Percentiles rank a stretch among this genome's conserved stretches.
Conservation (phyloP, 495 filamentous ascomycete genomes). For the Talaromyces borbonicus region DNA sequence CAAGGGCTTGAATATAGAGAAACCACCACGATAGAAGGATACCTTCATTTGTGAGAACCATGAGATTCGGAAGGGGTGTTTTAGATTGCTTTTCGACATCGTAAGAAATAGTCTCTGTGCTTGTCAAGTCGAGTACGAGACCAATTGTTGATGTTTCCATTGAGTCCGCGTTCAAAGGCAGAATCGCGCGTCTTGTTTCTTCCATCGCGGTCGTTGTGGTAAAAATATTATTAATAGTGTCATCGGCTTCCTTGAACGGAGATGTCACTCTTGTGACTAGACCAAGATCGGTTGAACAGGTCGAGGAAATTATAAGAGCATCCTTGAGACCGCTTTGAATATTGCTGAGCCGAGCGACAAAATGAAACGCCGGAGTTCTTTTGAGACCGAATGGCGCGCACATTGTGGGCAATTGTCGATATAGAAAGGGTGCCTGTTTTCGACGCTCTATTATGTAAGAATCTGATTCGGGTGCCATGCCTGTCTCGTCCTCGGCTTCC, state of each 20-base stretch:
- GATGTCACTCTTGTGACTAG: constrained; percentile 56
- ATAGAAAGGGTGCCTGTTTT: constrained; percentile 45
- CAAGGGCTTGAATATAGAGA: constrained; percentile 77
- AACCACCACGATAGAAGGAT: constrained; percentile 82
- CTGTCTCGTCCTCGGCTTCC: constrained; percentile 42
- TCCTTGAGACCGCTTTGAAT: constrained; percentile 73
- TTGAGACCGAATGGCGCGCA: constrained; percentile 58
- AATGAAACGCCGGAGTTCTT: constrained; percentile 61
- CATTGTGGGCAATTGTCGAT: constrained; percentile 63
- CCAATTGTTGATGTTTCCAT: constrained; percentile 76
- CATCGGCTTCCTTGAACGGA: constrained; percentile 53
- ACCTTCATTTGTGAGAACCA: constrained; percentile 85
- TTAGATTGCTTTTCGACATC: constrained; percentile 69
- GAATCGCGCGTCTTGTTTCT: constrained; percentile 65
- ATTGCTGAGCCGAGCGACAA: constrained; percentile 60
- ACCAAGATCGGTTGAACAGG: constrained; percentile 64
- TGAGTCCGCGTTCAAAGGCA: constrained; percentile 63
- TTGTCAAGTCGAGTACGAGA: constrained; percentile 69
- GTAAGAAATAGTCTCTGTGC: constrained; percentile 62
- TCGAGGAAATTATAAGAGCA: constrained; percentile 72
- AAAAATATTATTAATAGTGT: constrained; percentile 54
- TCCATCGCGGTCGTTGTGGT: constrained; percentile 61
- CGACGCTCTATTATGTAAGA: constrained; percentile 70
- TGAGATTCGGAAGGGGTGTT: constrained; percentile 74
- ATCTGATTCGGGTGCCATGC: constrained; percentile 42